Evolutionary conservation across 2,329 filamentous ascomycete species (phyloP), one percentile per base, ranked within the genome.

Genomic region (Apiospora arundinis): DNA sequence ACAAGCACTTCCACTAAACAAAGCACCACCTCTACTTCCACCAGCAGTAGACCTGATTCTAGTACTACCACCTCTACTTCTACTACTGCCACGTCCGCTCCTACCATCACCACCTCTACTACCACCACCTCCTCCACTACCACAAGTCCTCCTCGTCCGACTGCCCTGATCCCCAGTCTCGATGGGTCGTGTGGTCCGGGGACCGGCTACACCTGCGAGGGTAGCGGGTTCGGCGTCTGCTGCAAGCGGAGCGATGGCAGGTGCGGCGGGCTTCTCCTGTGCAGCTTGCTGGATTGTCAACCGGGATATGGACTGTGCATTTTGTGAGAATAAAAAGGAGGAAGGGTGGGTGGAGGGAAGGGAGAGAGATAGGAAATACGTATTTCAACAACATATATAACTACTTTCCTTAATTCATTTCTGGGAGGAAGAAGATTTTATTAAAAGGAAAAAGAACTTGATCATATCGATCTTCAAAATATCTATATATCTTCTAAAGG

Each of bases 161-260:
- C 42, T 46, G 32, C 69, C 45, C 56, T 72, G 14, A 40, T 69
- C n/a, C 45, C 71, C 21, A 75, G 75, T 23, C 42, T 25, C 68
- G 73, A 77, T 45, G 76, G 76, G n/a, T 72, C 68, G 4, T 77
- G 75, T 44, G 75, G 76, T 21, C 74, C 74, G 25, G 60, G 68
- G 16, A 68, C 70, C 23, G 74, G 74, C 14, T 73, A 72, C 45
- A 77, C 75, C 63, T 77, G 75, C 68, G 65, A 42, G 23, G 73
- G 74, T 16, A 76, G 71, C 25, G 0, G 4, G 8, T 75, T 71
- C 65, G 75, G 76, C 32, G 21, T 70, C 14, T 77, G 76, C 70
- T 77, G 75, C 68, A 72, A 42, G 23, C n/a, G 73, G 44, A 56
- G 60, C 42, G 49, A 71, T 52, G 63, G 69, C 23, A 68, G 69